These are phyloP conservation scores for Fusarium annulatum DNA, from an alignment of 2,329 filamentous ascomycete species.

Conservation along the genomic window DNA sequence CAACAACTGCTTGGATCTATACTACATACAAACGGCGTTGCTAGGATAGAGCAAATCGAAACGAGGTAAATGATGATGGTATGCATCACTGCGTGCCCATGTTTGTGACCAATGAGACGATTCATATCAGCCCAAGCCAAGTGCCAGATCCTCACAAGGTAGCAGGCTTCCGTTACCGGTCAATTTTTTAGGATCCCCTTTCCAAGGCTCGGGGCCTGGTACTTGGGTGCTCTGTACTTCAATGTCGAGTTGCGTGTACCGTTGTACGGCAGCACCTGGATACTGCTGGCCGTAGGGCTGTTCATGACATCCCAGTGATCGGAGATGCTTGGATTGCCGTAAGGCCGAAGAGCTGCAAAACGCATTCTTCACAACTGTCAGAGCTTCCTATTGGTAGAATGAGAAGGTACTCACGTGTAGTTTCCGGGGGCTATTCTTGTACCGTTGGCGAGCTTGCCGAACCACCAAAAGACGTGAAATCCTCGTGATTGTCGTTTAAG, in stretches of 20 bases:
- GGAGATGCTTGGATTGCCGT: conserved; percentile 54
- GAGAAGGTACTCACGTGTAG: conserved; percentile 51
- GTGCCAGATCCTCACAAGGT: neutral
- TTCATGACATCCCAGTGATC: conserved; percentile 57
- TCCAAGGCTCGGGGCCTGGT: conserved; percentile 6
- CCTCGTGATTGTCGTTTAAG: conserved; percentile 49
- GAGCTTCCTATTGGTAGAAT: neutral
- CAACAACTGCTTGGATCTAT: conserved; percentile 8
- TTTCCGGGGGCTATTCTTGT: conserved; percentile 54
- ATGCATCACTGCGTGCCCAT: neutral
- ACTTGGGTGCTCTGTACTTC: conserved; percentile 21
- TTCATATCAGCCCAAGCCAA: neutral
- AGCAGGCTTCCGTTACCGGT: neutral
- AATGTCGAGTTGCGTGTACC: conserved; percentile 42
- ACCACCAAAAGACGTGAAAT: conserved; percentile 54
- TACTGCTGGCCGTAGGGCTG: conserved; percentile 46
- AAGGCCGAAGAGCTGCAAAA: conserved; percentile 55
- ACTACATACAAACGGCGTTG: conserved; percentile 11
- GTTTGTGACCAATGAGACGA: neutral
- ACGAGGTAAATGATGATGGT: conserved; percentile 13
- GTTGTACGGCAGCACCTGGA: conserved; percentile 51
- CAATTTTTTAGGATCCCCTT: neutral
- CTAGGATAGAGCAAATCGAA: conserved; percentile 5
- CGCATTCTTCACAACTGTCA: conserved; percentile 50
- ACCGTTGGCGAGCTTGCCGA: conserved; percentile 56